Base-by-base conservation (phyloP, 306 rosid species). In the Pyrus bretschneideri region DNA sequence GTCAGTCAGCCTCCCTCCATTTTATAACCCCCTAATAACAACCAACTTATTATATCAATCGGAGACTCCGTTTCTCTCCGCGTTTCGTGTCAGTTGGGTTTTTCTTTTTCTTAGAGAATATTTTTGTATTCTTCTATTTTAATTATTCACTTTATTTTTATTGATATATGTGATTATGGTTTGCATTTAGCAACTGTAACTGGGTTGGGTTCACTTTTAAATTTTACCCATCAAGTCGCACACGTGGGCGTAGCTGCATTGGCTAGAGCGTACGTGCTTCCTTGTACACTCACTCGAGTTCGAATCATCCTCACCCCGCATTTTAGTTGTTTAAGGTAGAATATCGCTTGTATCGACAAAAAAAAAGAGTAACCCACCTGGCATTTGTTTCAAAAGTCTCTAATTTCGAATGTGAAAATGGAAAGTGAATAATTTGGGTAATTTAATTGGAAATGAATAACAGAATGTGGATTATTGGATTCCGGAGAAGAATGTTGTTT, bases 1-100 rank as follows among this genome's bases (percentile, higher is more conserved):
- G 85, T 88, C 67, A 76, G 93, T 89, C 60, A 83, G 84, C 70
- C 76, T 71, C 9, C 42, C 69, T 74, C 70, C 71, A 60, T 59
- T 69, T 40, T 29, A 33, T 14, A 12, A 42, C 45, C 21, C 33
- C 29, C 30, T 45, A 22, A 46, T 62, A 29, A 29, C 67, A 62
- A n/a, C 29, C 67, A 62, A 33, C 38, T 33, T 33, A 33, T 33
- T 35, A 35, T 35, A 35, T 35, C 38, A 35, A 6, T 35, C 40
- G 6, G 9, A 35, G 40, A 35, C 40, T 35, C 8, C 9, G 40
- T 35, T 35, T 35, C 40, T 35, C 9, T 35, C 40, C 5, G 9
- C 9, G 40, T 35, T 35, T 10, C 73, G 31, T 49, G 5, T 49
- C 54, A 14, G 6, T 14, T 49, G 54, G 54, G 3, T 14, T 49